Evolutionary conservation across 345 rosid species (phyloP).

Genomic region (Toxicodendron radicans): DNA sequence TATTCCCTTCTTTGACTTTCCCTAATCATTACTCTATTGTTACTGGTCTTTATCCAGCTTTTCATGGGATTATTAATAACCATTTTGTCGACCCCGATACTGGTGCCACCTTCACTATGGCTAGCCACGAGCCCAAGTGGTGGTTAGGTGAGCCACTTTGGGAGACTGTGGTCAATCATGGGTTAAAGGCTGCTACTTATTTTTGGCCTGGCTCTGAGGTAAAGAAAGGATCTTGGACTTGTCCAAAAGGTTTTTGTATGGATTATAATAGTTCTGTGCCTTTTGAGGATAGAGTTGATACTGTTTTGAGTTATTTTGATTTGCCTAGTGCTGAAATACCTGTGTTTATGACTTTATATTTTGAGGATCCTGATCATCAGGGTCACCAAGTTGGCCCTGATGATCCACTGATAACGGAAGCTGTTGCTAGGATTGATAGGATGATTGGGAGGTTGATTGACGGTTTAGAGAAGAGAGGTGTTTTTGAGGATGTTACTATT

Average conservation of each 20-base stretch:
- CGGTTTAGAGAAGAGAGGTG: conserved; percentile 78
- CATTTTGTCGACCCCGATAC: conserved; percentile 60
- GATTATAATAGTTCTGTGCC: conserved; percentile 71
- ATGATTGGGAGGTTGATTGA: conserved; percentile 75
- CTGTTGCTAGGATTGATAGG: conserved; percentile 65
- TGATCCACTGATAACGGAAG: conserved; percentile 80
- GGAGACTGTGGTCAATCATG: conserved; percentile 89
- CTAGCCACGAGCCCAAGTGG: conserved; percentile 86
- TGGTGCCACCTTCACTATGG: conserved; percentile 63
- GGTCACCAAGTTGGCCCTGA: conserved; percentile 95
- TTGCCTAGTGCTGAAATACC: conserved; percentile 66
- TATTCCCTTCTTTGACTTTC: conserved; percentile 83
- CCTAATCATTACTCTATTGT: conserved; percentile 95
- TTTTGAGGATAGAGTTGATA: conserved; percentile 84
- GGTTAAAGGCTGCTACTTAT: conserved; percentile 76
- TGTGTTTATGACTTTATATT: conserved; percentile 75
- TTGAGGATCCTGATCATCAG: conserved; percentile 98
- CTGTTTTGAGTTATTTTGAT: conserved; percentile 74
- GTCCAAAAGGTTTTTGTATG: conserved; percentile 62
- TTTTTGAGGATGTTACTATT: conserved; percentile 80
- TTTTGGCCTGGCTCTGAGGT: conserved; percentile 99
- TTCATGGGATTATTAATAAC: conserved; percentile 80
- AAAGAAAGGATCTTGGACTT: conserved; percentile 83
- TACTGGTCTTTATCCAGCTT: conserved; percentile 88
- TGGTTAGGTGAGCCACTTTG: conserved; percentile 96